Evolutionary conservation across 768 basidiomycete genomes (phyloP), one percentile per base, ranked within the genome.

Genomic region (Suillus luteus): DNA sequence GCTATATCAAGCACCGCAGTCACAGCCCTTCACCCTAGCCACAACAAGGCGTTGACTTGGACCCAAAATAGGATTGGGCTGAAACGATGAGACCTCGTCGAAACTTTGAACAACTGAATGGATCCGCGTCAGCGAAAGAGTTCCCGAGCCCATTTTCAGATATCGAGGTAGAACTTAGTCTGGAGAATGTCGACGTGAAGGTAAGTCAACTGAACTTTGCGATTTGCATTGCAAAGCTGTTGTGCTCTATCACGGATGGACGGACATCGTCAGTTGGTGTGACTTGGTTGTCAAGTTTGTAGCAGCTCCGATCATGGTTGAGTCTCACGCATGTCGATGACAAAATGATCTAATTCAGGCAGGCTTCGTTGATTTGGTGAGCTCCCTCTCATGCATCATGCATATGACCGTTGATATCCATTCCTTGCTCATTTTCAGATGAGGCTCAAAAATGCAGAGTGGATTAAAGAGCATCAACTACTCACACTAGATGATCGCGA

Each of bases 1-100:
- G 61, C 62, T 55, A 55, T 49, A 64, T 60, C 62, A 63, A 46
- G 59, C 62, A 24, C 40, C 15, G 27, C 35, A 19, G 15, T 49
- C 64, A 48, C 62, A 64, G 62, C 62, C 62, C 58, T 38, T 27
- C 6, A 58, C 17, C 40, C 57, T 41, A 17, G 3, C 7, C 37
- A 11, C 57, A 58, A 57, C 55, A 57, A 58, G 57, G 57, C 57
- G 57, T 24, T 41, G 57, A 31, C 24, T 58, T 41, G 17, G 15
- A 27, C 17, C 57, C 24, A 58, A 27, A 58, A 58, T 58, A 58
- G 57, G 55, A 27, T 57, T 17, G 55, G 37, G 24, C 10, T 37
- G 35, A 41, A 41, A 41, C 57, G 10, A 51, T 31, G 49, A 51
- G 49, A 51, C 27, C 49, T 41, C 24, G 17, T 58, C 17, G 38